Percentiles rank a stretch among this genome's conserved stretches.
Evolutionary conservation across 805 yeast genomes (phyloP).

Genomic region (Metschnikowia amazonensis): DNA sequence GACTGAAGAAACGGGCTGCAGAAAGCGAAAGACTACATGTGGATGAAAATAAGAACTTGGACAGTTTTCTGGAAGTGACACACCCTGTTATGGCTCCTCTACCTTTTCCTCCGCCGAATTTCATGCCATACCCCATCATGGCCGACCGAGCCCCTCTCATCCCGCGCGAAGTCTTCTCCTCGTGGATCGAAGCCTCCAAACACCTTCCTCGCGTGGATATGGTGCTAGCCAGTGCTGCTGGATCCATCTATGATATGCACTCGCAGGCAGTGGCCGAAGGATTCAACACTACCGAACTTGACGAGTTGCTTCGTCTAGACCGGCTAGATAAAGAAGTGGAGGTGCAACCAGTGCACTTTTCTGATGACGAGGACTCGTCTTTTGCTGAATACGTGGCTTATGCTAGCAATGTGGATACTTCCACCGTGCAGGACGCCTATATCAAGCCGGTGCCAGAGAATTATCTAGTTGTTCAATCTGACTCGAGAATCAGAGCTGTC

Average conservation of each 20-base stretch:
- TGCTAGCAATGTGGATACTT: constrained; percentile 23
- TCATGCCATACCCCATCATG: constrained; percentile 42
- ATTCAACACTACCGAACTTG: constrained; percentile 23
- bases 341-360: neutral
- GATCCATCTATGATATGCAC: constrained; percentile 36
- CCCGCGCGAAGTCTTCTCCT: constrained; percentile 35
- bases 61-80: neutral
- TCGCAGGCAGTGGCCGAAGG: constrained; percentile 33
- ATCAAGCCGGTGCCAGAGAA: constrained; percentile 6
- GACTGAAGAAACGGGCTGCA: neutral
- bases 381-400: constrained; percentile 23
- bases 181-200: constrained; percentile 35
- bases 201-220: constrained; percentile 39
- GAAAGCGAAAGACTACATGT: neutral
- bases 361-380: constrained; percentile 12
- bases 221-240: constrained; percentile 47
- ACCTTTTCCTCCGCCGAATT: constrained; percentile 44
- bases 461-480: constrained; percentile 8
- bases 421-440: constrained; percentile 20
- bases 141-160: constrained; percentile 32
- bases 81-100: constrained; percentile 32
- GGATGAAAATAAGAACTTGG: neutral
- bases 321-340: constrained; percentile 2
- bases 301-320: constrained; percentile 10
- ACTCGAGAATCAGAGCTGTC: neutral